Base-by-base conservation (phyloP, 1,284 basidiomycete species). In the Papiliotrema terrestris region DNA sequence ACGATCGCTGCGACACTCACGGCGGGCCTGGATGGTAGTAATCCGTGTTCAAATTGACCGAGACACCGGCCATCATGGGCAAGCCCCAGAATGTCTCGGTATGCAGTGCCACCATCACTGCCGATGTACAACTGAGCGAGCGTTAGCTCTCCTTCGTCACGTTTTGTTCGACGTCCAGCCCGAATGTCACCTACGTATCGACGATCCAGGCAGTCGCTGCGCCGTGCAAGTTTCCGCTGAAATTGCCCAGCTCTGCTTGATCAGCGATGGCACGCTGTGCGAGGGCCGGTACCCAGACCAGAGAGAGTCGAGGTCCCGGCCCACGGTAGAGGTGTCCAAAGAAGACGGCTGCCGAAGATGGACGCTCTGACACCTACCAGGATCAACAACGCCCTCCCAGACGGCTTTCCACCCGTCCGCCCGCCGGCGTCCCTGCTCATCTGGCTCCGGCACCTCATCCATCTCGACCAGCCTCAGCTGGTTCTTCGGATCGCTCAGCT, bases 21-120 rank as follows among this genome's bases (percentile, higher is more conserved):
- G 59, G 36, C 6, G 41, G 52, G 1, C 57, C 65, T 3, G 71
- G 59, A 50, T 70, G 62, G 45, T 63, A 58, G 51, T 68, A 73
- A 29, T 64, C 58, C 44, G 67, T 60, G 51, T 73, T 63, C 36
- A 74, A 57, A 17, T 60, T 55, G 15, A 71, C 45, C 17, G 62
- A 61, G 2, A 73, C 69, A n/a, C 72, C 72, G 1, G 55, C 54
- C 6, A 63, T 43, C 63, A 71, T 67, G 2, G 71, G 72, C 37
- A 58, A 56, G 26, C 67, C 70, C 72, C 72, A 74, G 56, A 72
- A 74, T 13, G 51, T 63, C 2, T 66, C 62, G 9, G 69, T 68
- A n/a, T 55, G 52, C 5, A 71, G 52, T 1, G 52, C 49, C 35
- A 66, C 49, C 9, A 70, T 38, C 1, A 62, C 54, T 17, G 61